Evolutionary conservation across 345 rosid species (phyloP), one percentile per base, ranked within the genome.

Genomic region (Pistacia atlantica): DNA sequence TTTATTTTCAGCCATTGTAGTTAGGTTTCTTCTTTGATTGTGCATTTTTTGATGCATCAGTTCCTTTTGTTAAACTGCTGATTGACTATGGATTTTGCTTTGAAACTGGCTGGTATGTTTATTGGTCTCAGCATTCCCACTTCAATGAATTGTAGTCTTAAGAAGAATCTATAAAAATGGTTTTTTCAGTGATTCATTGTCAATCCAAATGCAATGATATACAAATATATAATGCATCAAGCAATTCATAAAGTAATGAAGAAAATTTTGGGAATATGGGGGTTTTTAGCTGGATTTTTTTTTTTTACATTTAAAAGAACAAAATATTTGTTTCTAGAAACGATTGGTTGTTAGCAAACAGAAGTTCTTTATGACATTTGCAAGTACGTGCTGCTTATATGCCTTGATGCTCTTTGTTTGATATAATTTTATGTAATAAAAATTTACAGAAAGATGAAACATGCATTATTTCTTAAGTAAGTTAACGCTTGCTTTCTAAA

Each of bases 81-180:
- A 67, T n/a, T 80, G 31, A 71, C 14, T 51, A 8, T 31, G 33
- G 55, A 54, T 33, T 78, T 58, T 49, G 37, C 22, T 69, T 66
- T 61, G 37, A 60, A 28, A 72, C 37, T 71, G 28, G 11, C 22
- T 66, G 69, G 11, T 62, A 33, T 37, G 2, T 73, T 31, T 14
- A 60, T 10, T 28, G 45, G 45, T 59, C 14, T 11, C 46, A 38
- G 57, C 51, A 71, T 56, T 22, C 52, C 28, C 37, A 20, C 25
- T 5, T 37, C 35, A 12, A 37, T 1, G 8, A 45, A 59, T 35
- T 28, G 35, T 20, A 37, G 28, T 56, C 35, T 35, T 35, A 33
- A 37, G 14, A 45, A 57, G n/a, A 71, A 38, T 20, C n/a, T 37
- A 37, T 37, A 12, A 20, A 56, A n/a, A 10, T 71, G 57, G 52